phyloP scores from a whole-genome alignment of 768 basidiomycete genomes.

The Lactarius psammicola region DNA sequence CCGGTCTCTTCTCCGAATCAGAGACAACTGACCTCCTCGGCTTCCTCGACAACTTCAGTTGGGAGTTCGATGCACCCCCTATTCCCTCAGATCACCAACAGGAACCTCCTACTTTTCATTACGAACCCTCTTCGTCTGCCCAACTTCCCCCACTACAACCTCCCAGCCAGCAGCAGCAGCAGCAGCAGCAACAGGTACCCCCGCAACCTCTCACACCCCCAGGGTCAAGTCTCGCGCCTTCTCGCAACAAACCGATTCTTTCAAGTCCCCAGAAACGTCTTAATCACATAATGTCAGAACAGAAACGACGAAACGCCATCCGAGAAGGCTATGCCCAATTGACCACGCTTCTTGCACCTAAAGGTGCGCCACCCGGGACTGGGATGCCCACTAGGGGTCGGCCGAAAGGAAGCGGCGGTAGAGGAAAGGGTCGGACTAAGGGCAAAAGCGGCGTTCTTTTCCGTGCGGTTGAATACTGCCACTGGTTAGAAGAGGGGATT shows the following conservation, averaged over 20 bases:
- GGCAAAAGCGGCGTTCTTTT: constrained; percentile 90
- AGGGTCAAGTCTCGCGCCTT: constrained; percentile 28
- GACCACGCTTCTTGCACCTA: constrained; percentile 77
- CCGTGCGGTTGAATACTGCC: constrained; percentile 81
- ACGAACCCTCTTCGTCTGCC: constrained; percentile 18
- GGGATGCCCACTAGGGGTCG: constrained; percentile 76
- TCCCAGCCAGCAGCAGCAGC: constrained; percentile 7
- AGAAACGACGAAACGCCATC: constrained; percentile 90
- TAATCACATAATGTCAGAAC: constrained; percentile 94
- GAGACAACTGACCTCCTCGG: constrained; percentile 78
- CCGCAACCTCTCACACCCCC: constrained; percentile 15
- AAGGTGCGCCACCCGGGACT: constrained; percentile 60
- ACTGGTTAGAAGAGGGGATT: constrained; percentile 82
- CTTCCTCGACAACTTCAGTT: constrained; percentile 79
- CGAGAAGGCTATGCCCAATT: constrained; percentile 87
- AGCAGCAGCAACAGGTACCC: constrained; percentile 16
- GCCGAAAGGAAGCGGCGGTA: constrained; percentile 71
- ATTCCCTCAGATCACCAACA: constrained; percentile 15
- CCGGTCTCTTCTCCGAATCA: constrained; percentile 73
- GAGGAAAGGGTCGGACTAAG: constrained; percentile 61
- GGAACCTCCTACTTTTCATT: constrained; percentile 18
- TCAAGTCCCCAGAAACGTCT: constrained; percentile 84
- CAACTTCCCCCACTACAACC: constrained; percentile 8
- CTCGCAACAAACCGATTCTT: constrained; percentile 61
- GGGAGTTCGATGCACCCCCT: constrained; percentile 48